Evolutionary conservation across 148 eudicot genomes (phyloP), one percentile per base, ranked within the genome.

Genomic region (Oxyria digyna): DNA sequence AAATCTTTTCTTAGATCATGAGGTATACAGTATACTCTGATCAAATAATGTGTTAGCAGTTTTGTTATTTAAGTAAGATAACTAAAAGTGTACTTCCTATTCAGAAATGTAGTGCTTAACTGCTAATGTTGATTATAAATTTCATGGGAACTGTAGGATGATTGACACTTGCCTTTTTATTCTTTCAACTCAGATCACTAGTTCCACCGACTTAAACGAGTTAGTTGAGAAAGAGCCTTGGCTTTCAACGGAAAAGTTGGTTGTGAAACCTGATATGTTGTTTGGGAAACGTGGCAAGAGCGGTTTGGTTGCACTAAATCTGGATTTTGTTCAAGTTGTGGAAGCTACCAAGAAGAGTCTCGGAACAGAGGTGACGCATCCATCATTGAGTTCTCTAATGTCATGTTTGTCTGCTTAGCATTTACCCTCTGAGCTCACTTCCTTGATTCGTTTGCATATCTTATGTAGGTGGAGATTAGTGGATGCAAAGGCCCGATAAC

Each of bases 231-330:
- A 72, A 67, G 96, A 94, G 69, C 84, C 93, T 42, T 90, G 97
- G 99, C 87, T 94, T 52, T 88, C 91, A 69, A 88, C 99, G 32
- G 89, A 88, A 42, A 94, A 79, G 73, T 73, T 94, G 73, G 99
- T 94, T 52, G 99, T 94, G 59, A 94, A 94, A 73, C 99, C 99
- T 20, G 99, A 94, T 68, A 94, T 94, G 99, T 67, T 94, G 80
- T 94, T 93, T 75, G 98, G 99, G 18, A 90, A 91, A 77, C 97
- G 99, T 81, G 99, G 99, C 14, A 94, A 94, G 80, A 94, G 99
- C 69, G 97, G 99, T 42, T 81, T 94, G 31, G 99, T 94, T 77
- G 99, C 99, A 69, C 75, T 94, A 77, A 94, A 94, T 73, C 80
- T 94, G 48, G 97, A 94, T 81, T 81, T 90, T 73, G 83, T 96